These are phyloP conservation scores for Aspergillus tubingensis DNA, from an alignment of 2,329 filamentous ascomycete genomes.

Conservation along the genomic window DNA sequence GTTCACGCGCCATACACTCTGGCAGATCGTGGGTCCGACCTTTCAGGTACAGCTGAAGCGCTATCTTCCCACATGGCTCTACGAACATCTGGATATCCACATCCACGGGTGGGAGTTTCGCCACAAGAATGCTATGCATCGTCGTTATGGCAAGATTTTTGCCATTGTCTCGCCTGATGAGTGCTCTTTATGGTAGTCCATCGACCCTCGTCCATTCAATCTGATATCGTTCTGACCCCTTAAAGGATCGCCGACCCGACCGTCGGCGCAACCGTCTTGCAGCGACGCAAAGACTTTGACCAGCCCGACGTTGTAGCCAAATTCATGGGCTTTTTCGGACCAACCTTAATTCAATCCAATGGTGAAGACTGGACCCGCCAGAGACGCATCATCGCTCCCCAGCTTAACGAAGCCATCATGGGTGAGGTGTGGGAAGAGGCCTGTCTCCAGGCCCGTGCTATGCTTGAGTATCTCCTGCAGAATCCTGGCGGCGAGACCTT, in stretches of 20 bases:
- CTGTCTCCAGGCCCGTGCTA: conserved; percentile 31
- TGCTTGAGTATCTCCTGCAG: conserved; percentile 32
- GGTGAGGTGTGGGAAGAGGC: conserved; percentile 38
- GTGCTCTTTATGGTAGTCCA: conserved; percentile 10
- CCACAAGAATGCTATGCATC: conserved; percentile 26
- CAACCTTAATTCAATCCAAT: conserved; percentile 35
- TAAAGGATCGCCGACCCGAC: conserved; percentile 29
- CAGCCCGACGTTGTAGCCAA: conserved; percentile 27
- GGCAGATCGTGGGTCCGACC: conserved; percentile 30
- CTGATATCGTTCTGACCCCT: neutral
- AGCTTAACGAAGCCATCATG: conserved; percentile 42
- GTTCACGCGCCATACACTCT: conserved; percentile 25
- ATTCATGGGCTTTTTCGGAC: conserved; percentile 38
- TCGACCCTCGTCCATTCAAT: too few relatives aligned
- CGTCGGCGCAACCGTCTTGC: conserved; percentile 32
- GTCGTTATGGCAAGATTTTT: conserved; percentile 33
- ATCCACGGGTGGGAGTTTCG: conserved; percentile 40
- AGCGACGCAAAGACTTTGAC: conserved; percentile 40
- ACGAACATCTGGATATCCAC: conserved; percentile 26
- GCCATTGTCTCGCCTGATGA: conserved; percentile 30
- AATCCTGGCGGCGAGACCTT: conserved; percentile 29
- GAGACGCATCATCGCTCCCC: conserved; percentile 38
- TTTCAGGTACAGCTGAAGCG: conserved; percentile 24
- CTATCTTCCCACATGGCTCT: conserved; percentile 29
- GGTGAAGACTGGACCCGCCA: conserved; percentile 37